Base-by-base conservation (phyloP, 768 basidiomycete genomes). In the Neoboletus brunneissimus region DNA sequence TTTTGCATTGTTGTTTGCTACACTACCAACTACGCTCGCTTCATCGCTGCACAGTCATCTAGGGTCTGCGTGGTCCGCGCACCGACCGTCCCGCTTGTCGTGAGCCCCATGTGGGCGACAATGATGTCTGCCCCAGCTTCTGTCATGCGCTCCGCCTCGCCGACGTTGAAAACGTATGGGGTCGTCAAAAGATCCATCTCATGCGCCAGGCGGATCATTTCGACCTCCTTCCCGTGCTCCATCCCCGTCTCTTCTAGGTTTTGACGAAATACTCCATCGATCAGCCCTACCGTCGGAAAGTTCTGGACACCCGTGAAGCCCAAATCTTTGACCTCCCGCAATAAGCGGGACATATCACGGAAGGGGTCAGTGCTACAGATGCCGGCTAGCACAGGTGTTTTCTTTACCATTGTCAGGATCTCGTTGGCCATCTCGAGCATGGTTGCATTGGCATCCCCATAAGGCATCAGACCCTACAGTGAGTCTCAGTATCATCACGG, bases 1-100 rank as follows among this genome's bases (percentile, higher is more conserved):
- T 72, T 73, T 63, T 73, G 72, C 5, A 20, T 64, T 70, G 68
- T 72, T 72, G 64, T 68, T 47, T 23, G 38, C 47, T 49, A 31
- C 27, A 37, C 15, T 51, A 34, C 32, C 2, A n/a, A 46, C 22
- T 16, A 37, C 25, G 12, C 18, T 20, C 35, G 48, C 51, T 59
- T 65, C 57, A 68, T 58, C 44, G 60, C 67, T 0, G n/a, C 66
- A 37, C 67, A 57, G 25, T 70, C 61, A 10, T 71, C 60, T 31
- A 70, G 57, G 2, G 50, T 43, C 12, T 48, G 46, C 27, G 70
- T 55, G 7, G 65, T 70, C 48, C 60, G 68, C 7, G 63, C 70
- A 29, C 65, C 68, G 44, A 65, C 56, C 31, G 63, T 59, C 13
- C 68, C 64, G 27, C 58, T 66, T 41, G 64, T 71, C 51, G 69